Evolutionary conservation across 441 rosid species (phyloP), one percentile per base, ranked within the genome.

Genomic region (Croton setiger): DNA sequence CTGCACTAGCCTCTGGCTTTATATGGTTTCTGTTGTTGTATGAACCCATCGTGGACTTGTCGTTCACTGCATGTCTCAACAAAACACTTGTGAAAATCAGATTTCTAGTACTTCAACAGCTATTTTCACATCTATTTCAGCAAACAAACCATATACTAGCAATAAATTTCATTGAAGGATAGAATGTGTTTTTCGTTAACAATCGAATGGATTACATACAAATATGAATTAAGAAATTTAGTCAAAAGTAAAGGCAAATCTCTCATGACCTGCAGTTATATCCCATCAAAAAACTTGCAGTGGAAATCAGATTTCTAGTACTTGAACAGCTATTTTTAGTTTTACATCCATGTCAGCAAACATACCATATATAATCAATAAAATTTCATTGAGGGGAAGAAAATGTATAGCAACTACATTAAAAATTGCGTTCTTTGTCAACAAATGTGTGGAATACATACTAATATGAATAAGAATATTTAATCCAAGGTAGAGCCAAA

Each of bases 11-110:
- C 63, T 80, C 86, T 31, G 85, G 82, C 53, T 63, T 68, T 70
- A 76, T 49, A 49, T 66, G 68, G 72, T 70, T 79, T 67, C 68
- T 76, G 69, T 82, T 68, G 14, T 75, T 76, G 67, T 78, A 77
- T 33, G 86, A 51, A 68, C 79, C 79, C 85, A 83, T 87, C 80
- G 72, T 67, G 55, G 64, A 41, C 31, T 27, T 27, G 54, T 61
- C 75, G 54, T 71, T 20, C 23, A 48, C 56, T 63, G 55, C 72
- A 14, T 41, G 52, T 65, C 51, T 64, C 61, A 60, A 17, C 39
- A 43, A 62, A 18, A 8, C 47, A 61, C 44, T 62, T 20, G 20
- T 6, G 58, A 6, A 54, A 33, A 62, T 45, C 67, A 63, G 37
- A 62, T 36, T 54, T 36, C 59, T 39, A 61, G 45, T 1, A 36